Conservation (phyloP, 2,329 filamentous ascomycete genomes). For the Aspergillus arachidicola region DNA sequence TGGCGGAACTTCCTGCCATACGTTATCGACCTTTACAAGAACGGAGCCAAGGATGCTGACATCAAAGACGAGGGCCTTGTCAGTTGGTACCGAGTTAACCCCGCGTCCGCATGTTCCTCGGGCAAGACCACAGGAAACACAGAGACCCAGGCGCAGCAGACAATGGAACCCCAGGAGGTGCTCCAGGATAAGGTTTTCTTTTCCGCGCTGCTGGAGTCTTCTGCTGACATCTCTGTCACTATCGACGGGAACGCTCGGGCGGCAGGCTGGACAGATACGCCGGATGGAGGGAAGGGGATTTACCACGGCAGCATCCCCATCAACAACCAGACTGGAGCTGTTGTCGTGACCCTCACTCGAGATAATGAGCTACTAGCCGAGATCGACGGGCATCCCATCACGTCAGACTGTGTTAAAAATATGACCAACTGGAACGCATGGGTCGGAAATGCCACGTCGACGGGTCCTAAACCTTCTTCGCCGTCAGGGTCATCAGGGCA, state of each 20-base stretch:
- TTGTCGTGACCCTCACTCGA: slow-evolving; percentile 30
- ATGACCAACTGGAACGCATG: slow-evolving; percentile 42
- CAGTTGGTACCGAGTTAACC: slow-evolving; percentile 31
- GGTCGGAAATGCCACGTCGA: slow-evolving; percentile 31
- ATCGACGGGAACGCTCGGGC: slow-evolving; percentile 31
- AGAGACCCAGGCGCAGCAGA: slow-evolving; percentile 27
- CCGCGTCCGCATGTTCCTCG: slow-evolving; percentile 21
- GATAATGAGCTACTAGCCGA: slow-evolving; percentile 21
- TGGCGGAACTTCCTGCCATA: slow-evolving; percentile 39
- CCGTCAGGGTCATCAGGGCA: background rate
- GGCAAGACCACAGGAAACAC: slow-evolving; percentile 35
- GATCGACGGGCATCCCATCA: slow-evolving; percentile 29
- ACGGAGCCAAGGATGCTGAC: slow-evolving; percentile 22
- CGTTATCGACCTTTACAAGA: slow-evolving; percentile 40
- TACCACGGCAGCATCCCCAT: slow-evolving; percentile 36
- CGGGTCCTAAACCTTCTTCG: slow-evolving; percentile 1
- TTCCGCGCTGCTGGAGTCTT: slow-evolving; percentile 38
- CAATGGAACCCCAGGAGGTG: slow-evolving; percentile 20
- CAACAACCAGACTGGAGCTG: slow-evolving; percentile 24
- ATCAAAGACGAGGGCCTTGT: slow-evolving; percentile 29
- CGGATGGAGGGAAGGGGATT: slow-evolving; percentile 33
- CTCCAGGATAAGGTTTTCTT: slow-evolving; percentile 29
- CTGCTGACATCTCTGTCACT: slow-evolving; percentile 32
- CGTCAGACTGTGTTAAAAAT: slow-evolving; percentile 22
- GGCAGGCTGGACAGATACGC: slow-evolving; percentile 29